phyloP scores from a whole-genome alignment of 2,329 filamentous ascomycete genomes.

The Cadophora sp. region DNA sequence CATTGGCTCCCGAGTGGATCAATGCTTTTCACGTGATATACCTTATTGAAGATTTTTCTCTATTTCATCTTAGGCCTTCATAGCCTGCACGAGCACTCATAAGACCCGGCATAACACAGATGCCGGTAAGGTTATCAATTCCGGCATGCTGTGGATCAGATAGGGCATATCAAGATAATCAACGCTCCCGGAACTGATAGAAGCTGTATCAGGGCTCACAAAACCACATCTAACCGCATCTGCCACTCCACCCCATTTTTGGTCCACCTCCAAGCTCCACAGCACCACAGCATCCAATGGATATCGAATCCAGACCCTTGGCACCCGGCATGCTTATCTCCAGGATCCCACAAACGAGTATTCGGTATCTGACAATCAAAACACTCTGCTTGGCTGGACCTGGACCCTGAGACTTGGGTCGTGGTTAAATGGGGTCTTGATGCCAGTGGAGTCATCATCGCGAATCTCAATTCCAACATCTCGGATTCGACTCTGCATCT shows the following conservation, averaged over 20 bases:
- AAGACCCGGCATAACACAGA: neutral
- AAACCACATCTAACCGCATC: neutral
- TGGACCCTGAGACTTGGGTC: neutral
- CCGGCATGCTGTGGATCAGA: neutral
- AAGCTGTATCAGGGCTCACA: neutral
- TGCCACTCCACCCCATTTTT: constrained; percentile 1
- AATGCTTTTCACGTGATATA: neutral
- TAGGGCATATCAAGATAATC: constrained; percentile 2
- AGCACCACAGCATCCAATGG: neutral
- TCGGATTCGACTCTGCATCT: neutral
- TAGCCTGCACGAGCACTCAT: neutral
- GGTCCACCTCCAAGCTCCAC: neutral
- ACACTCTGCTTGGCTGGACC: neutral
- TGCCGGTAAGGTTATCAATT: neutral
- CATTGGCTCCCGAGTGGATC: neutral
- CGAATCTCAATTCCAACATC: neutral
- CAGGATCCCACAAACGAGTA: neutral
- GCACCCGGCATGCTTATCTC: constrained; percentile 12
- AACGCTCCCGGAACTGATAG: neutral
- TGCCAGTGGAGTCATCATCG: neutral
- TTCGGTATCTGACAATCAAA: constrained; percentile 2
- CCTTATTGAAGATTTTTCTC: neutral
- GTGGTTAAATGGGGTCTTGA: neutral
- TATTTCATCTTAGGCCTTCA: neutral
- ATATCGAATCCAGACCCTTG: neutral